Evolutionary conservation across 768 basidiomycete species (phyloP), one percentile per base, ranked within the genome.

Genomic region (Amanita molliuscula): DNA sequence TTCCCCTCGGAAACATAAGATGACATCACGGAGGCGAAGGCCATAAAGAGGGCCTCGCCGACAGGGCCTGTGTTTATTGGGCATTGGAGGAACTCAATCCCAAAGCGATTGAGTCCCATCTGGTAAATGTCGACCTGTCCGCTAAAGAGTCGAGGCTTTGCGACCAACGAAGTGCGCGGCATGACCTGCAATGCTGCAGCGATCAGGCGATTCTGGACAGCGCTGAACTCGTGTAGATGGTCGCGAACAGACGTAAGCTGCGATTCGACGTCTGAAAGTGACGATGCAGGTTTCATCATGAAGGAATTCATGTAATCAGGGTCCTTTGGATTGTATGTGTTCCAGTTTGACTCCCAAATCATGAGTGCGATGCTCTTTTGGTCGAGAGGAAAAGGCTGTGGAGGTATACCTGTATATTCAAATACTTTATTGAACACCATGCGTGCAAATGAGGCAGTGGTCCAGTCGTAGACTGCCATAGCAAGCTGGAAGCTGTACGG

Each of bases 401-500:
- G 7, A 13, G 38, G 51, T 10, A 54, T 44, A 2, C 41, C 31
- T 0, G 53, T 54, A n/a, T 47, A 54, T 36, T 54, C 53, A 41
- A 54, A 54, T 16, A 54, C 45, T 51, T 53, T 54, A 18, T 35
- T 35, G 21, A 54, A 35, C 6, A 54, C 53, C 52, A 54, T 44
- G 11, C 53, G 53, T 6, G 51, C 38, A 10, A 37, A 37, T 20
- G 36, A 37, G 18, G 36, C 36, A 16, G 36, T 16, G 6, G 36
- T 37, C 36, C 36, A 37, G 18, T 37, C 36, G 9, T 37, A 37
- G 18, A 37, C 37, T 34, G 51, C 4, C 36, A 54, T 34, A 6
- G 53, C 53, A 7, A 54, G 40, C 20, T 54, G 20, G 15, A 45
- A 54, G 43, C 53, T 53, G 51, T 53, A 41, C 13, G 41, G 53